Base-by-base conservation (phyloP, 1,284 basidiomycete species). In the Rhodotorula sp. region DNA sequence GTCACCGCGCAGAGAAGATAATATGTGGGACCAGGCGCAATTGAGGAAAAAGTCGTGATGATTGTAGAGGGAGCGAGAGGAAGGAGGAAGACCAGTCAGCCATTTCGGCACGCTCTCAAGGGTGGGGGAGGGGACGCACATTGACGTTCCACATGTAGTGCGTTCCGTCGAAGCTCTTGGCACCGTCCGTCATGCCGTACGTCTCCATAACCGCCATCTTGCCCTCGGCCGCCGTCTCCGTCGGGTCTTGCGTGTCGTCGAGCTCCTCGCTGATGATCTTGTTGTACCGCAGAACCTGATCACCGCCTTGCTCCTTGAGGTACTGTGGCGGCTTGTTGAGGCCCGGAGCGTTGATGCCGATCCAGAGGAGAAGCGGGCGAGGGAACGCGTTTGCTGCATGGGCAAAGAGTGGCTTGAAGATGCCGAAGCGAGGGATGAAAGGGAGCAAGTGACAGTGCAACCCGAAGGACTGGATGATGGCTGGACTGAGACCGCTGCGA, bases 101-200 rank as follows among this genome's bases (percentile, higher is more conserved):
- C 57, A 30, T 7, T 6, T n/a, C n/a, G n/a, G n/a, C 24, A 22
- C 10, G 49, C n/a, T 13, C 24, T 8, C 24, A 51, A 51, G 20
- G 22, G 22, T 10, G 4, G 22, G 49, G 49, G 27, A 22, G 22
- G 27, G 10, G 10, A 11, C n/a, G 27, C 24, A 20, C 27, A 39
- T 29, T 44, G 17, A 62, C 46, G 30, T 59, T 36, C 22, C n/a
- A n/a, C 27, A 29, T 29, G 48, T 30, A 64, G 29, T 65, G 64
- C 24, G 29, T 30, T 10, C 57, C 57, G 36, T 65, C 64, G 19
- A 47, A 65, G 4, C 22, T 27, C 15, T 9, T 2, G 4, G 64
- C 64, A 4, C 64, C 64, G 24, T 54, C 64, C 8, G 27, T 53
- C 57, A 53, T 47, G 48, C 22, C 49, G n/a, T 36, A 65, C 8